Base-by-base conservation (phyloP, 1,284 basidiomycete species). In the Coniferiporia weirii region DNA sequence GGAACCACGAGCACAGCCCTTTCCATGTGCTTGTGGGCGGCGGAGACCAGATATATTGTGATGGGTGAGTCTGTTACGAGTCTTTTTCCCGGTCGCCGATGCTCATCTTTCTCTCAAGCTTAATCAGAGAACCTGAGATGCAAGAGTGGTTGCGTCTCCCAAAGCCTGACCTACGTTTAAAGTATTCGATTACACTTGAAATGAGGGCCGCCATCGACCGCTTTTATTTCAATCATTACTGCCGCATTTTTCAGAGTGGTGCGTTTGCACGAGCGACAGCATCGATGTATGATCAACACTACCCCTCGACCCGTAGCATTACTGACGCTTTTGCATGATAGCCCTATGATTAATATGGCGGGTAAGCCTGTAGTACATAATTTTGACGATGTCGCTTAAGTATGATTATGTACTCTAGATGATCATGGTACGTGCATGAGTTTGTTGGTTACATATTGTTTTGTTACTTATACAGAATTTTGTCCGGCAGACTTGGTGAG, bases 211-310 rank as follows among this genome's bases (percentile, higher is more conserved):
- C 91, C n/a, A 84, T 98, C 56, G 95, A 98, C 69, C 81, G 94
- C 51, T 92, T 89, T 68, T 85, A 83, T 70, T 95, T 94, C 79
- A 91, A 89, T 66, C 94, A 97, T 69, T 98, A 98, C 73, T 95
- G 92, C 66, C 81, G 87, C 55, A 73, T 79, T 54, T 98, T 97
- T 75, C 81, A 94, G 60, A 84, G 83, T 51, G 95, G 95, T 7
- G 93, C 93, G 0, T 99, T 98, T 71, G 92, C 93, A 0, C 79
- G 89, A 57, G 94, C 95, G 4, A 98, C 97, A 71, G 86, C 91
- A 58, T 87, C 95, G 12, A 98, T 98, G 95, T 92, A 69, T 13
- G 43, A 12, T 43, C 49, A n/a, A 54, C 59, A 32, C 44, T 45
- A 40, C 17, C n/a, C 40, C n/a, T 36, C 2, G 17, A 2, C 20